Evolutionary conservation across 306 rosid species (phyloP).

Genomic region (Arachis hypogaea): DNA sequence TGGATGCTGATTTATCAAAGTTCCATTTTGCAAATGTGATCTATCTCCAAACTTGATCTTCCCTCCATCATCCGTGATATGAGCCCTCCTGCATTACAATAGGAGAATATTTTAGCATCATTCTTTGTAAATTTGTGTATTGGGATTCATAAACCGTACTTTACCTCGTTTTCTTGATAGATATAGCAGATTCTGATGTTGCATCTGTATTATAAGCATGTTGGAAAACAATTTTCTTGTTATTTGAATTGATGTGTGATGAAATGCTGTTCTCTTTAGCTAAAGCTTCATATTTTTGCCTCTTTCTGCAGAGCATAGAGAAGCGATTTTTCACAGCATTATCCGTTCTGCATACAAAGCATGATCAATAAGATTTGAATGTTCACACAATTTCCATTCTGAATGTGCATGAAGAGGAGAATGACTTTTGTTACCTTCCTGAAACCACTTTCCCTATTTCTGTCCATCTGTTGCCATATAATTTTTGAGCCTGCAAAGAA

Average conservation of each 20-base stretch:
- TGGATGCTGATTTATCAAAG: slow-evolving; percentile 51
- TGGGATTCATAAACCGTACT: slow-evolving; percentile 3
- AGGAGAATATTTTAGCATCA: slow-evolving; percentile 34
- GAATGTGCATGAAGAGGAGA: slow-evolving; percentile 13
- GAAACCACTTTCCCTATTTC: slow-evolving; percentile 97
- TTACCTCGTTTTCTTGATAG: slow-evolving; percentile 67
- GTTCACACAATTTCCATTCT: not conserved
- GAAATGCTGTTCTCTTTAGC: slow-evolving; percentile 70
- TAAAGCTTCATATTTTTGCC: slow-evolving; percentile 79
- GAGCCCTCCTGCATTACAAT: slow-evolving; percentile 57
- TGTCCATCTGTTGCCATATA: slow-evolving; percentile 93
- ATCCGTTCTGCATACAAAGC: slow-evolving; percentile 72
- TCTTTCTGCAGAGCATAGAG: slow-evolving; percentile 87
- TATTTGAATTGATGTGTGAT: slow-evolving; percentile 55
- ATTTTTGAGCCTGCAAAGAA: slow-evolving; percentile 76
- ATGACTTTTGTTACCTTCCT: slow-evolving; percentile 68
- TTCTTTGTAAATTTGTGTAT: slow-evolving; percentile 8
- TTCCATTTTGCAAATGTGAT: slow-evolving; percentile 53
- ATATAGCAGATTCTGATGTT: slow-evolving; percentile 51
- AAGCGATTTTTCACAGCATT: slow-evolving; percentile 91
- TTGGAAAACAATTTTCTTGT: slow-evolving; percentile 56
- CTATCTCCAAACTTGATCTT: slow-evolving; percentile 55
- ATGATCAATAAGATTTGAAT: slow-evolving; percentile 23
- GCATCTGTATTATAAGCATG: slow-evolving; percentile 51
- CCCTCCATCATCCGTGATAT: slow-evolving; percentile 53